Conservation (phyloP, 305 asterid species). For the Caryopteris hybrid region DNA sequence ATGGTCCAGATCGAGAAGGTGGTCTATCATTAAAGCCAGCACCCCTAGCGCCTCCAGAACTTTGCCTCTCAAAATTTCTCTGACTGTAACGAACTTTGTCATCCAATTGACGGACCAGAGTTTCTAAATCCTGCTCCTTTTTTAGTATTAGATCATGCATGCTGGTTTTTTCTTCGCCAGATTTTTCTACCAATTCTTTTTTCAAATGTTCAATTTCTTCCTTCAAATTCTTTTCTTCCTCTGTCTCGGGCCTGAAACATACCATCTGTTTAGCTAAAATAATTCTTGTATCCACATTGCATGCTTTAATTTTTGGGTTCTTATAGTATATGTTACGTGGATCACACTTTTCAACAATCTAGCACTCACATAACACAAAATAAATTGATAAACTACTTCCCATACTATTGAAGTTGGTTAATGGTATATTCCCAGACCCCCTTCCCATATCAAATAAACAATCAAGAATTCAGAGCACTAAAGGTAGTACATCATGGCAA, state of each 20-base stretch:
- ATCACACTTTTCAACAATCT: background rate
- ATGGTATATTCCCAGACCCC: background rate
- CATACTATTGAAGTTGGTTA: background rate
- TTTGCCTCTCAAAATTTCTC: conserved; percentile 67
- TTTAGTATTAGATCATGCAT: conserved; percentile 43
- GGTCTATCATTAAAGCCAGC: conserved; percentile 47
- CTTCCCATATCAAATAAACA: background rate
- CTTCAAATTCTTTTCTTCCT: conserved; percentile 80
- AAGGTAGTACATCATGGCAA: background rate
- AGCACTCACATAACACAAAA: background rate
- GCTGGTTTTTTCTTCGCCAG: conserved; percentile 42
- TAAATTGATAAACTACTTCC: background rate
- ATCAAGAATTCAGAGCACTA: background rate
- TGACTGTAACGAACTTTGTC: conserved; percentile 80
- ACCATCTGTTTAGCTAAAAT: conserved; percentile 23
- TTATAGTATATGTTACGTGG: background rate
- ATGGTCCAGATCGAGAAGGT: conserved; percentile 48
- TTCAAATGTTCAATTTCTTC: conserved; percentile 72
- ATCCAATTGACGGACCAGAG: conserved; percentile 65
- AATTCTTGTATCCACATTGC: background rate
- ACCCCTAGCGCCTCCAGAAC: conserved; percentile 67
- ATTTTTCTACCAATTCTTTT: conserved; percentile 41
- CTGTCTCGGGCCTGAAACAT: conserved; percentile 72
- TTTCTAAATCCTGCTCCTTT: conserved; percentile 65
- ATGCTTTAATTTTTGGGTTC: background rate